Conservation (phyloP, 768 basidiomycete genomes). For the Termitomyces sp. region DNA sequence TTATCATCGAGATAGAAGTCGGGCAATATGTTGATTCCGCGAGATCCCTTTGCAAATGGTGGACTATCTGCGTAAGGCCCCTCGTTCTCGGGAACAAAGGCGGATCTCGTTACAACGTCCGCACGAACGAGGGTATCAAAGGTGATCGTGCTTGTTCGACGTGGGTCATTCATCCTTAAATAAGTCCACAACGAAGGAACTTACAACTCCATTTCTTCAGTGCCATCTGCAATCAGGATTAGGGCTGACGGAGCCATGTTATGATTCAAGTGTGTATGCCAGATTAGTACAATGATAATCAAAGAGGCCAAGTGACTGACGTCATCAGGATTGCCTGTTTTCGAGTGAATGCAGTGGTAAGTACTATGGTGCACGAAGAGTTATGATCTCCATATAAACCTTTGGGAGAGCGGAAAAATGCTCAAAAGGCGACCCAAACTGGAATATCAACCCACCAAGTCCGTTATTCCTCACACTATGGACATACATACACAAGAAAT, state of each 20-base stretch:
- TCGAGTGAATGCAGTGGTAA: too few species aligned
- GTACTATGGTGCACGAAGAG: not conserved
- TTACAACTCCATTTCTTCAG: constrained; percentile 89
- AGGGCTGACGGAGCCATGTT: constrained; percentile 52
- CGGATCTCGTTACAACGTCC: constrained; percentile 64
- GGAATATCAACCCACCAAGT: too few species aligned
- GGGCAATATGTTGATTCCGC: constrained; percentile 71
- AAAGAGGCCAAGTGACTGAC: not conserved
- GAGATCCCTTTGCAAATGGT: constrained; percentile 59
- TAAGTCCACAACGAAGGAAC: constrained; percentile 19
- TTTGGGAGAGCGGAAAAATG: not conserved
- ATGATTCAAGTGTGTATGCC: not conserved
- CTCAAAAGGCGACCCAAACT: not conserved
- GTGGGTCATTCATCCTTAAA: not conserved
- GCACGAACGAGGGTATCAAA: constrained; percentile 83
- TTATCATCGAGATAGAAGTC: constrained; percentile 51
- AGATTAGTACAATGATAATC: not conserved
- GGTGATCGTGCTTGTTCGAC: constrained; percentile 58
- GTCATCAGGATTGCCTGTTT: not conserved
- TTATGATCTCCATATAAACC: not conserved
- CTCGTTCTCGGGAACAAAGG: constrained; percentile 45
- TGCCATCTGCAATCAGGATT: constrained; percentile 76
- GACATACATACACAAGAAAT: not conserved
- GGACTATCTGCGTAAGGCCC: constrained; percentile 29
- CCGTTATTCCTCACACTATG: too few species aligned